Conservation (phyloP, 2,329 filamentous ascomycete genomes). For the Calonectria pauciramosa region DNA sequence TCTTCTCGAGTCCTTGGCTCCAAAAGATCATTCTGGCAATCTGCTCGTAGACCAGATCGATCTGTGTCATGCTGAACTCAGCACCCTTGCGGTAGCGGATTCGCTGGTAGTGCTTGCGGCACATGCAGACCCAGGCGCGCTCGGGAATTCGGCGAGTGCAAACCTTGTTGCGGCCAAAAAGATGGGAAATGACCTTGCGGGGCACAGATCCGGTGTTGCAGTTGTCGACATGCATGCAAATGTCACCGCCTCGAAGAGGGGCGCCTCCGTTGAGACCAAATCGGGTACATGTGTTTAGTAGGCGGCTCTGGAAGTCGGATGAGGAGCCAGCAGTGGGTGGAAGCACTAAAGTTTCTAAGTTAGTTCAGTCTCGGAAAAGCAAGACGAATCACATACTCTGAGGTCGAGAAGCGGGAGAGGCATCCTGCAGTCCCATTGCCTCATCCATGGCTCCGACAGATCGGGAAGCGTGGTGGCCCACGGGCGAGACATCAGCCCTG, state of each 20-base stretch:
- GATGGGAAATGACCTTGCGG: constrained; percentile 84
- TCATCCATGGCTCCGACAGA: constrained; percentile 26
- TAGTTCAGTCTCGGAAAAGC: constrained; percentile 12
- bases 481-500: constrained; percentile 29
- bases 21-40: constrained; percentile 74
- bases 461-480: constrained; percentile 22
- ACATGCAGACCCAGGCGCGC: constrained; percentile 81
- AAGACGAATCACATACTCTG: constrained; percentile 24
- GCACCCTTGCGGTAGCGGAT: constrained; percentile 76
- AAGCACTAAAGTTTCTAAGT: neutral
- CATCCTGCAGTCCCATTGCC: constrained; percentile 15
- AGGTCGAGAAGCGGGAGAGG: constrained; percentile 22
- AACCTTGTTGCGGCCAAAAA: constrained; percentile 87
- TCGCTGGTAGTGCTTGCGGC: constrained; percentile 87
- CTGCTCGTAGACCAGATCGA: constrained; percentile 73
- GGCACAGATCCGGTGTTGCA: constrained; percentile 73
- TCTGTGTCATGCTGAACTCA: constrained; percentile 73
- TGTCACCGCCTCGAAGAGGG: constrained; percentile 45
- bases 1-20: constrained; percentile 64
- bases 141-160: constrained; percentile 79
- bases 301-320: constrained; percentile 33
- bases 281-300: constrained; percentile 36
- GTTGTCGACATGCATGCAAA: constrained; percentile 69
- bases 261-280: constrained; percentile 32
- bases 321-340: constrained; percentile 17